Base-by-base conservation (phyloP, 2,329 filamentous ascomycete genomes). In the Scytalidium lignicola region DNA sequence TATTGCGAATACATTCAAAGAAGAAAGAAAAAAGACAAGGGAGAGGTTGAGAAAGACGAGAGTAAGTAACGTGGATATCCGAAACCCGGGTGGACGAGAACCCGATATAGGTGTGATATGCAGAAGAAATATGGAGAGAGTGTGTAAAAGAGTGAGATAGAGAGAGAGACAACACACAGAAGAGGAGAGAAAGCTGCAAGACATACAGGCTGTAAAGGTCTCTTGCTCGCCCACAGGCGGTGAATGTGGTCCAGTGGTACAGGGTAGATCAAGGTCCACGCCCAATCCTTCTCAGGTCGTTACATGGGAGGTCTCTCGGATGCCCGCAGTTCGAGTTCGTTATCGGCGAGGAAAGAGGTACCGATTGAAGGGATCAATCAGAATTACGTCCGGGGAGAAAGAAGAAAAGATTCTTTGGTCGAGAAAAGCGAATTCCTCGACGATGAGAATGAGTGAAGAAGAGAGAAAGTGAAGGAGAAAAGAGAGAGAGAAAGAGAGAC, bases 181-280 rank as follows among this genome's bases (percentile, higher is more conserved):
- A 21, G 26, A 28, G 18, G 26, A 48, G 29, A 8, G 7, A 48
- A 43, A 21, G 22, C 46, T 43, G 40, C 21, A 22, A 29, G 41
- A 42, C 32, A 21, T 42, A 22, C 46, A 12, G 46, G 41, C 32
- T 37, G 41, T 57, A 44, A 54, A 59, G 54, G 55, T 57, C 55
- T 61, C 52, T 60, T 61, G 47, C 56, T 37, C 57, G 56, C 58
- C 54, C 52, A 52, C 57, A 56, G 56, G 54, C 56, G 54, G 48
- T 58, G 58, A 37, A 17, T 37, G 54, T 55, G 50, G 50, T 58
- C 55, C 58, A 62, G 57, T 58, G 57, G 58, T 61, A 59, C 62
- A 63, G 60, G 63, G 62, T 61, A 58, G 59, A 61, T 62, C 57
- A 61, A 53, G 51, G 52, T 64, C 58, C 56, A 60, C 58, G 55